Evolutionary conservation across 805 yeast genomes (phyloP), one percentile per base, ranked within the genome.

Genomic region (Nakazawaea peltata): DNA sequence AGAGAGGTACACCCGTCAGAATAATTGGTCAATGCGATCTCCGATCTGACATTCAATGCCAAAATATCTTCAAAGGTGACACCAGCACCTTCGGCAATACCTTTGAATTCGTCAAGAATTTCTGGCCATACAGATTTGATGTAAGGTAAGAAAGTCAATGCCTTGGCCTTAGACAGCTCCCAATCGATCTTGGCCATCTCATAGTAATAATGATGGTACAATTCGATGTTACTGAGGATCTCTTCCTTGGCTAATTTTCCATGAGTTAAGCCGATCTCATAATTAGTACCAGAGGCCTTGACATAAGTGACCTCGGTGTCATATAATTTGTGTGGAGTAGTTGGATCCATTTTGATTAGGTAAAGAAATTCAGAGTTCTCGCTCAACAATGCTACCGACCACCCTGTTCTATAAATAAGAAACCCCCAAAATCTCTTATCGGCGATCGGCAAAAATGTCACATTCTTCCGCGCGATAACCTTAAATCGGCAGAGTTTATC

Each of bases 1-100:
- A 56, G 26, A 2, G 56, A 44, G 2, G 67, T 62, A 37, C 69
- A 63, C 1, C 69, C 68, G 40, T 63, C 69, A 3, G 57, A 33
- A 15, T 46, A 41, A 9, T 52, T 51, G 35, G 59, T 50, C 37
- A 54, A 57, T 21, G 42, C 57, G 26, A 63, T 59, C 41, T 63
- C 69, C 7, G 63, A 53, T 26, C 69, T 48, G 10, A 56, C 56
- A 42, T 63, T 63, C 29, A 63, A 41, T 0, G 65, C 54, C 19
- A 63, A 43, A 26, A 63, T 56, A 36, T 63, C 69, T 18, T 53
- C 46, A 5, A 58, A 27, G 1, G 50, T 46, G 2, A 46, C 43
- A 0, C 42, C 49, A 7, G 63, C 53, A 2, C 69, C 68, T 10
- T 53, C 56, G 2, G 67, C 59, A 19, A 63, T 47, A 12, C 67